Conservation (phyloP, 2,329 filamentous ascomycete genomes). For the Cryphonectria nitschkei region DNA sequence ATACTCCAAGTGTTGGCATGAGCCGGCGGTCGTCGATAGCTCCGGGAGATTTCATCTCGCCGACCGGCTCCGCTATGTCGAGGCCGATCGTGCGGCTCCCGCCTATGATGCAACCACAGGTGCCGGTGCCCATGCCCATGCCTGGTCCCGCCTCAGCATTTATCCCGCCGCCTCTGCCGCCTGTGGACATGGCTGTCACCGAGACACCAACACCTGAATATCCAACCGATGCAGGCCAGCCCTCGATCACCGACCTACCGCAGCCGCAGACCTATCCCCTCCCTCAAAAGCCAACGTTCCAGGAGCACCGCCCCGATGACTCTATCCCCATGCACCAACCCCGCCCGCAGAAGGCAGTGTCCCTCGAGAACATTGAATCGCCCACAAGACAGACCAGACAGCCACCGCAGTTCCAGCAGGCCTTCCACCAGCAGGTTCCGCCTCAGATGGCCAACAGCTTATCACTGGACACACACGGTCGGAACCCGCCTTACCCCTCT, state of each 20-base stretch:
- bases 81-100: constrained; percentile 86
- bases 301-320: constrained; percentile 57
- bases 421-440: constrained; percentile 95
- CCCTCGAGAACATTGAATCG: constrained; percentile 88
- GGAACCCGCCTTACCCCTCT: constrained; percentile 70
- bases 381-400: constrained; percentile 61
- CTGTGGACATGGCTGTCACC: constrained; percentile 30
- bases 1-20: constrained; percentile 82
- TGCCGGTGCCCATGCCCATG: constrained; percentile 31
- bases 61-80: constrained; percentile 77
- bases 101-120: constrained; percentile 52
- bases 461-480: constrained; percentile 63
- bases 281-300: constrained; percentile 60
- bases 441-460: constrained; percentile 66
- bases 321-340: constrained; percentile 87
- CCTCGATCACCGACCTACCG: constrained; percentile 55
- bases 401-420: constrained; percentile 67
- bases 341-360: constrained; percentile 91
- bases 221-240: constrained; percentile 34
- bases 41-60: constrained; percentile 76
- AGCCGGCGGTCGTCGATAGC: constrained; percentile 84
- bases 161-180: constrained; percentile 22
- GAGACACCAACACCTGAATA: constrained; percentile 16
- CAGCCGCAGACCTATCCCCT: constrained; percentile 63
- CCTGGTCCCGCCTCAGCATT: constrained; percentile 35